Conservation (phyloP, 495 filamentous ascomycete genomes). For the Pseudevernia furfuracea region DNA sequence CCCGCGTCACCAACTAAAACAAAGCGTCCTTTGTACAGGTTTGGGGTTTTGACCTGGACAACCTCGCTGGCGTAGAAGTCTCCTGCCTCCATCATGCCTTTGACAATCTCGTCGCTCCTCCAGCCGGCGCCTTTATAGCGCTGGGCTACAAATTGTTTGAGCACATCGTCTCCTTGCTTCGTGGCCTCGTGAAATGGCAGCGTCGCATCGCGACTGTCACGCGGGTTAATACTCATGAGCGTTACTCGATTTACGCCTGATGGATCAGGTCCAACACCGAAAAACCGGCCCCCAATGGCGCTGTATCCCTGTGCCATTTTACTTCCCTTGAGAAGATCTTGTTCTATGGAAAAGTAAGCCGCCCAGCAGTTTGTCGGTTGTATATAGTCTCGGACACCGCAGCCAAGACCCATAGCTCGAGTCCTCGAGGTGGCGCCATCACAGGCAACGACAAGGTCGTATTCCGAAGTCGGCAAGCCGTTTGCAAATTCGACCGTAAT, state of each 20-base stretch:
- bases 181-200: constrained; percentile 34
- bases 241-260: constrained; percentile 29
- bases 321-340: constrained; percentile 35
- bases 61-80: constrained; percentile 44
- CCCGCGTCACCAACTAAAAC: constrained; percentile 39
- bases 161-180: constrained; percentile 34
- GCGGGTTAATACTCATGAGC: constrained; percentile 31
- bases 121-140: constrained; percentile 38
- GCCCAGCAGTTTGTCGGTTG: constrained; percentile 34
- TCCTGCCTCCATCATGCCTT: constrained; percentile 27
- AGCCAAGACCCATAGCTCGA: constrained; percentile 38
- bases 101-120: constrained; percentile 29
- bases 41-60: constrained; percentile 40
- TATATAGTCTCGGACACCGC: constrained; percentile 34
- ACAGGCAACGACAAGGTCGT: constrained; percentile 43
- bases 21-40: constrained; percentile 32
- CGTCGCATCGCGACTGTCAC: constrained; percentile 25
- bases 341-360: constrained; percentile 35
- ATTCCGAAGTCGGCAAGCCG: constrained; percentile 32
- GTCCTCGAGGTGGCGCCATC: constrained; percentile 45
- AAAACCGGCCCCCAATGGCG: constrained; percentile 33
- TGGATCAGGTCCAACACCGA: constrained; percentile 32
- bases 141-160: constrained; percentile 36
- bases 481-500: constrained; percentile 33
- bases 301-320: constrained; percentile 25